These are phyloP conservation scores for Cardamine resedifolia DNA, from an alignment of 345 rosid genomes.

Conservation along the genomic window DNA sequence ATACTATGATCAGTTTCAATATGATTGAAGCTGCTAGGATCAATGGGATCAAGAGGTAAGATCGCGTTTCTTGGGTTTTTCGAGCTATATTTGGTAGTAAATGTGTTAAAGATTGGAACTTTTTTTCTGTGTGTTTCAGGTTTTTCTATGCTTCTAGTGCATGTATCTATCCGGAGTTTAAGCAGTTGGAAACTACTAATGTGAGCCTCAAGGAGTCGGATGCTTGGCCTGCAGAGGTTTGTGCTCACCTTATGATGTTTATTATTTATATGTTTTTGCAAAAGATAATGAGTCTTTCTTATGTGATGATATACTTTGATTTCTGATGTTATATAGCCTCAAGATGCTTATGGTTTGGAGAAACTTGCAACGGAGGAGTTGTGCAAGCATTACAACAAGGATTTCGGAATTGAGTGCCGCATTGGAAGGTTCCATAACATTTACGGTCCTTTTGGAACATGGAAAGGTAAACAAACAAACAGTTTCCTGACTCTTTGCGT, in stretches of 20 bases:
- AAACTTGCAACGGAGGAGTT: constrained; percentile 97
- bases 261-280: constrained; percentile 7
- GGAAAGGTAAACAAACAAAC: constrained; percentile 67
- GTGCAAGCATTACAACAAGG: constrained; percentile 96
- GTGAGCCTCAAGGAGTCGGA: constrained; percentile 99
- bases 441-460: constrained; percentile 97
- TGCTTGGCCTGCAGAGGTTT: constrained; percentile 99
- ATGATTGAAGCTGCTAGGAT: constrained; percentile 97
- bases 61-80: not conserved
- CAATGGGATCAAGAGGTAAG: constrained; percentile 81
- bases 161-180: constrained; percentile 96
- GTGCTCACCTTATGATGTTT: constrained; percentile 16
- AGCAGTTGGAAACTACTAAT: constrained; percentile 89
- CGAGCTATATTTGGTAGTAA: not conserved
- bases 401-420: constrained; percentile 92
- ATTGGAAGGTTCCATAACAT: constrained; percentile 97
- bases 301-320: not conserved
- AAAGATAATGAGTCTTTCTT: not conserved
- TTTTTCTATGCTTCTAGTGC: constrained; percentile 99
- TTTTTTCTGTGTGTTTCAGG: constrained; percentile 41
- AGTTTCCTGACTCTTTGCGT: not conserved
- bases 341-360: constrained; percentile 99
- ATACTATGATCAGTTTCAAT: constrained; percentile 98
- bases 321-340: constrained; percentile 59
- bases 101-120: not conserved